phyloP scores from a whole-genome alignment of 495 filamentous ascomycete genomes.

The Lasiosphaeria hispida region DNA sequence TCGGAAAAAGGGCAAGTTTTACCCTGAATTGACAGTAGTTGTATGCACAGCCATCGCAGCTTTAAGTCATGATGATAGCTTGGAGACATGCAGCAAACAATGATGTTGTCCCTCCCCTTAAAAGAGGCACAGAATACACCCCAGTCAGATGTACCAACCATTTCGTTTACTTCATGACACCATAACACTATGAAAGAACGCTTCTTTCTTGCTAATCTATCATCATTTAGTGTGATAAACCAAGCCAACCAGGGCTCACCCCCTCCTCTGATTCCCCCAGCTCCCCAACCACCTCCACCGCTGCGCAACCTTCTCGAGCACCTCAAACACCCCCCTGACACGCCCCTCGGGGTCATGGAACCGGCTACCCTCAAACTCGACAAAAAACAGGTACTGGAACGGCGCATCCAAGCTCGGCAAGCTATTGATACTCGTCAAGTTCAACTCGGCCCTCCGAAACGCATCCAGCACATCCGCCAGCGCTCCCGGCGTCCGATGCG shows the following conservation, averaged over 20 bases:
- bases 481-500: constrained; percentile 73
- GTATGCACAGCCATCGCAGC: too few species aligned
- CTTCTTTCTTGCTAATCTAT: too few species aligned
- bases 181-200: too few species aligned
- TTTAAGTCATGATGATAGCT: too few species aligned
- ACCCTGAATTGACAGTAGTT: not conserved
- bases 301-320: constrained; percentile 38
- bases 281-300: constrained; percentile 55
- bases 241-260: not conserved
- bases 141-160: too few species aligned
- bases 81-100: too few species aligned
- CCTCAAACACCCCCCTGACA: constrained; percentile 51
- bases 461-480: constrained; percentile 76
- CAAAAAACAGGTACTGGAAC: constrained; percentile 94
- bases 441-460: constrained; percentile 69
- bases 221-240: too few species aligned
- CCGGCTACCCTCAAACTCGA: constrained; percentile 72
- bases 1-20: too few species aligned
- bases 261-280: constrained; percentile 45
- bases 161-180: too few species aligned
- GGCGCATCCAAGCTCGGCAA: constrained; percentile 70
- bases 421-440: constrained; percentile 87
- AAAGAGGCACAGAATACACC: too few species aligned
- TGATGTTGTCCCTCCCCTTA: too few species aligned
- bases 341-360: constrained; percentile 47